Percentiles rank a stretch among this genome's conserved stretches.
phyloP scores from a whole-genome alignment of 805 yeast genomes.

The Candida succiphila region DNA sequence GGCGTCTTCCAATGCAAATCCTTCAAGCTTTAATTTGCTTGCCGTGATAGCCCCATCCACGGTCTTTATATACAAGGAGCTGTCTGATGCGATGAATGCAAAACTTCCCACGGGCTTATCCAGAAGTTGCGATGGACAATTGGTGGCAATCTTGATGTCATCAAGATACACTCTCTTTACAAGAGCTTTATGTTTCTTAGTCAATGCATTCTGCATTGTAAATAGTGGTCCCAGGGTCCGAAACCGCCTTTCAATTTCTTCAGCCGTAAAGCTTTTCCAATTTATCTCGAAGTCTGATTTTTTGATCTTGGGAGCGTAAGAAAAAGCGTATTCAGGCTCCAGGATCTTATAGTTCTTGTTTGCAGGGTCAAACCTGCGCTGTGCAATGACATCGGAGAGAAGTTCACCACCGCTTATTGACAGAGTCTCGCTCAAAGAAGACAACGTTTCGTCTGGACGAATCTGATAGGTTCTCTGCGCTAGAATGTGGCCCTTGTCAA shows the following conservation, averaged over 20 bases:
- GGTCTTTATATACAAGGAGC: slow-evolving; percentile 30
- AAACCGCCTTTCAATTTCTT: slow-evolving; percentile 28
- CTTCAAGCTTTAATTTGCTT: slow-evolving; percentile 41
- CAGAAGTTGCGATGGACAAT: slow-evolving; percentile 7
- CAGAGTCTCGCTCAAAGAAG: slow-evolving; percentile 36
- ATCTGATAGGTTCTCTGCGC: slow-evolving; percentile 42
- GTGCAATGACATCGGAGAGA: slow-evolving; percentile 33
- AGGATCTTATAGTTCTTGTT: slow-evolving; percentile 8
- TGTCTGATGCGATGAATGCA: slow-evolving; percentile 5
- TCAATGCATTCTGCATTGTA: slow-evolving; percentile 29
- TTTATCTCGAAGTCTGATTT: slow-evolving; percentile 30
- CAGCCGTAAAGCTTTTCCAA: slow-evolving; percentile 34
- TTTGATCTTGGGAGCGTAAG: slow-evolving; percentile 50
- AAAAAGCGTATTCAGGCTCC: slow-evolving; percentile 22
- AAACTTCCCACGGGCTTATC: slow-evolving; percentile 21
- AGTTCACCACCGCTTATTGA: slow-evolving; percentile 55
- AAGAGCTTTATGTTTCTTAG: slow-evolving; percentile 15
- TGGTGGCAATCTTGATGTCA: neutral
- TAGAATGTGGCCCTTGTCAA: slow-evolving; percentile 71
- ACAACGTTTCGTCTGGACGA: slow-evolving; percentile 30
- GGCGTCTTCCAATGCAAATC: too few species aligned
- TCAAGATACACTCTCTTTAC: slow-evolving; percentile 31
- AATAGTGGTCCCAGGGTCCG: slow-evolving; percentile 50
- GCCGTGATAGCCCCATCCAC: slow-evolving; percentile 30
- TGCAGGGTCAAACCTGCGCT: slow-evolving; percentile 17